Conservation (phyloP, 352 stramenopile genomes). For the Pythium myriotylum region DNA sequence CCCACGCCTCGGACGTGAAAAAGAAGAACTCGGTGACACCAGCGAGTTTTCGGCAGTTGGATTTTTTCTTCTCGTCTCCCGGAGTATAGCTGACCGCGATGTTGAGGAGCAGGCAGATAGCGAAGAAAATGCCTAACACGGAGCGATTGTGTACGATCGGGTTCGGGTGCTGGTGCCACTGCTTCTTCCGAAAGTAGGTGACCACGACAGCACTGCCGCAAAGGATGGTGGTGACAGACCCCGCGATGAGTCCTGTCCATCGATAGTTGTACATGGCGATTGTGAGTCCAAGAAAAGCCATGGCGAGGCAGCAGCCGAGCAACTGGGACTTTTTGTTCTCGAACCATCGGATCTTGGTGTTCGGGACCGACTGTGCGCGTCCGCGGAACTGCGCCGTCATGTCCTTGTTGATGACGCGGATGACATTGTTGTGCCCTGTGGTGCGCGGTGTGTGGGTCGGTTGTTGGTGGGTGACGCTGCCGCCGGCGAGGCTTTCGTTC, state of each 20-base stretch:
- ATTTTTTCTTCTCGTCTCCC: conserved; percentile 41
- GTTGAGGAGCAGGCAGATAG: conserved; percentile 82
- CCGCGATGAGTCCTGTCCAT: conserved; percentile 86
- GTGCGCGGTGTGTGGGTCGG: conserved; percentile 64
- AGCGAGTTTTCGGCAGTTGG: conserved; percentile 67
- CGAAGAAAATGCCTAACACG: conserved; percentile 85
- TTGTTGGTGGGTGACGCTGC: conserved; percentile 45
- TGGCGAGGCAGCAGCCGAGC: conserved; percentile 82
- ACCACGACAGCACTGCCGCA: conserved; percentile 84
- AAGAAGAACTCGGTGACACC: conserved; percentile 91
- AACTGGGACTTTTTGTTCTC: conserved; percentile 90
- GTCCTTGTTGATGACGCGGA: conserved; percentile 91
- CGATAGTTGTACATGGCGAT: conserved; percentile 90
- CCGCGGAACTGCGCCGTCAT: conserved; percentile 87
- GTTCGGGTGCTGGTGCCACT: conserved; percentile 90
- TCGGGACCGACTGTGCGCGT: conserved; percentile 64
- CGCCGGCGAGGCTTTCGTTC: conserved; percentile 47
- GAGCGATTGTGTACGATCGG: conserved; percentile 87
- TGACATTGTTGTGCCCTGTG: conserved; percentile 71
- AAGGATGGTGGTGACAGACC: conserved; percentile 87
- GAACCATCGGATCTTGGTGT: conserved; percentile 84
- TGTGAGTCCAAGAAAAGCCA: conserved; percentile 83
- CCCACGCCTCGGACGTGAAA: conserved; percentile 86
- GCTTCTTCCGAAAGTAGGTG: conserved; percentile 88
- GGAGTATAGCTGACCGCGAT: conserved; percentile 81